phyloP scores from a whole-genome alignment of 176 grass and related monocot genomes.

The Coix lacrymajobi region DNA sequence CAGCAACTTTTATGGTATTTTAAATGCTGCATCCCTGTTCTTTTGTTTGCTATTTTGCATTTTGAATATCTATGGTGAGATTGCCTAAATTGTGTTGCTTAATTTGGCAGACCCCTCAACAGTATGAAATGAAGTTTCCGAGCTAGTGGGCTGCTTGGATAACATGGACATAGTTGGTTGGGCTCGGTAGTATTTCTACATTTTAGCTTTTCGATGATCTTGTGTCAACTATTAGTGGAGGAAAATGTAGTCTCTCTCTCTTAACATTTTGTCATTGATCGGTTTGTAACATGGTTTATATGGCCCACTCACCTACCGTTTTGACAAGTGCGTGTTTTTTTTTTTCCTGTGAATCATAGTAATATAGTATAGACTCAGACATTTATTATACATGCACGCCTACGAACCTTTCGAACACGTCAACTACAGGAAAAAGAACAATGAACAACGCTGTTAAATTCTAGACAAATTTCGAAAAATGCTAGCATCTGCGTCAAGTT shows the following conservation, averaged over 20 bases:
- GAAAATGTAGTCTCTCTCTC: neutral
- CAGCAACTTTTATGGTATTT: slow-evolving; percentile 89
- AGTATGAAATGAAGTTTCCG: slow-evolving; percentile 78
- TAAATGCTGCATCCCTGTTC: neutral
- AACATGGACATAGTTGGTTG: neutral
- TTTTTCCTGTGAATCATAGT: no score
- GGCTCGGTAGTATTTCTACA: no score
- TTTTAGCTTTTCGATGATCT: no score
- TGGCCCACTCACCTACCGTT: neutral
- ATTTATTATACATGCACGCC: neutral
- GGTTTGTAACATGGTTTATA: neutral
- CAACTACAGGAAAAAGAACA: no score
- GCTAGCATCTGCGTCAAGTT: no score
- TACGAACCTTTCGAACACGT: neutral
- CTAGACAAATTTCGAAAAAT: no score
- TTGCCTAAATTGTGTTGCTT: slow-evolving; percentile 7
- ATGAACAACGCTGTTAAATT: no score
- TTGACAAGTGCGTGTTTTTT: neutral
- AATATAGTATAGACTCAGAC: no score
- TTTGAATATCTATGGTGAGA: neutral
- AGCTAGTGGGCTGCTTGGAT: slow-evolving; percentile 13
- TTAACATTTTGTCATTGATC: neutral
- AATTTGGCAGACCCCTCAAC: slow-evolving; percentile 52
- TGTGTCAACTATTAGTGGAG: no score
- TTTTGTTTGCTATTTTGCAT: neutral